Conservation (phyloP, 352 stramenopile genomes). For the Vaucheria bursata region DNA sequence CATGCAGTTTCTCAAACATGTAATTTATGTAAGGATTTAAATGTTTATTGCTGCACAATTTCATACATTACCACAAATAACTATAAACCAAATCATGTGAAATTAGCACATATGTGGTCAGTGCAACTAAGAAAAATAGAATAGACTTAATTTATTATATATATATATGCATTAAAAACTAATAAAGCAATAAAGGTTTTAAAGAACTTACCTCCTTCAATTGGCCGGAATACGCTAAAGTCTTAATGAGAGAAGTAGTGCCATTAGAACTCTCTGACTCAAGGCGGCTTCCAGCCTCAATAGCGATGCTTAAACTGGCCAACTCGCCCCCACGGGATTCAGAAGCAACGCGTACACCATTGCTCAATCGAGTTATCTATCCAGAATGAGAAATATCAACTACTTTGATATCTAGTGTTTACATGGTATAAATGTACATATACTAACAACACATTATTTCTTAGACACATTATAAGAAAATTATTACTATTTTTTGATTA, state of each 20-base stretch:
- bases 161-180: background rate
- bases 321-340: constrained; percentile 86
- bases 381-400: no score
- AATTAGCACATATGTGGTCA: no score
- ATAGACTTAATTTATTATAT: constrained; percentile 7
- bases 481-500: no score
- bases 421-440: no score
- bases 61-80: no score
- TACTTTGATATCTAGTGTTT: no score
- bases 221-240: constrained; percentile 18
- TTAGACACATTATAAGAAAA: no score
- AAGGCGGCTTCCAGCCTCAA: constrained; percentile 88
- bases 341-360: constrained; percentile 89
- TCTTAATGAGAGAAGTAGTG: constrained; percentile 16
- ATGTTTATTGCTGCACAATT: no score
- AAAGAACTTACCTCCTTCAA: constrained; percentile 2
- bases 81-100: no score
- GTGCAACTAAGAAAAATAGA: background rate
- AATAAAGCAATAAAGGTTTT: background rate
- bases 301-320: constrained; percentile 91
- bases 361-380: constrained; percentile 83
- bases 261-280: constrained; percentile 96
- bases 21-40: no score
- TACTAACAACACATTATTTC: no score
- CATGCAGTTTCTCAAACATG: no score